These are phyloP conservation scores for Candida ponderosae DNA, from an alignment of 805 yeast species.

Conservation along the genomic window DNA sequence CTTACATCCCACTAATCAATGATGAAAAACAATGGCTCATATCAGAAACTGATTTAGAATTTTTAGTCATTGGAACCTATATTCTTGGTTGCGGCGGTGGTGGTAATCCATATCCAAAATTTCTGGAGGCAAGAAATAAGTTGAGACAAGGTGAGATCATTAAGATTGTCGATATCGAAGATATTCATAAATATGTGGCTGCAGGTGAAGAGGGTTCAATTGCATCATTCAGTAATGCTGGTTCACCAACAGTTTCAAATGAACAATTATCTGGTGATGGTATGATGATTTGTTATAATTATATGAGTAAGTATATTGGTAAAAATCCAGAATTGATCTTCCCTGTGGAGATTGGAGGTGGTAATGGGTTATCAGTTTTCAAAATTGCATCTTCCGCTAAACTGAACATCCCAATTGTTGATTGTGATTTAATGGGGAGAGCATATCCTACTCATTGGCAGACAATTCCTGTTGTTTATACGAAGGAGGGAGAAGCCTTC, in stretches of 20 bases:
- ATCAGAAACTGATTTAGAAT: constrained; percentile 32
- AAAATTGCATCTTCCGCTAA: constrained; percentile 10
- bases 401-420: constrained; percentile 26
- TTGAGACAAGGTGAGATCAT: constrained; percentile 27
- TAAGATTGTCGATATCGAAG: constrained; percentile 26
- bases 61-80: constrained; percentile 35
- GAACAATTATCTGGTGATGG: constrained; percentile 34
- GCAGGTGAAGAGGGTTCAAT: constrained; percentile 22
- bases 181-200: constrained; percentile 15
- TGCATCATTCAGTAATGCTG: constrained; percentile 28
- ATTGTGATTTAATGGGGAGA: constrained; percentile 39
- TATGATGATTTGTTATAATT: constrained; percentile 20
- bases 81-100: constrained; percentile 47
- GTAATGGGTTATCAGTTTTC: constrained; percentile 29
- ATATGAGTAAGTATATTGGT: constrained; percentile 22
- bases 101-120: constrained; percentile 36
- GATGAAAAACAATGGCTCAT: constrained; percentile 27
- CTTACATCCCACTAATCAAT: constrained; percentile 24
- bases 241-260: constrained; percentile 34
- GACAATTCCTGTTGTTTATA: constrained; percentile 23
- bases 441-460: constrained; percentile 40
- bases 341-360: constrained; percentile 37
- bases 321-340: constrained; percentile 26
- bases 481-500: constrained; percentile 7
- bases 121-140: constrained; percentile 25